Percentiles rank a stretch among this genome's conserved stretches.
Conservation (phyloP, 2,329 filamentous ascomycete genomes). For the Cadophora sp. region DNA sequence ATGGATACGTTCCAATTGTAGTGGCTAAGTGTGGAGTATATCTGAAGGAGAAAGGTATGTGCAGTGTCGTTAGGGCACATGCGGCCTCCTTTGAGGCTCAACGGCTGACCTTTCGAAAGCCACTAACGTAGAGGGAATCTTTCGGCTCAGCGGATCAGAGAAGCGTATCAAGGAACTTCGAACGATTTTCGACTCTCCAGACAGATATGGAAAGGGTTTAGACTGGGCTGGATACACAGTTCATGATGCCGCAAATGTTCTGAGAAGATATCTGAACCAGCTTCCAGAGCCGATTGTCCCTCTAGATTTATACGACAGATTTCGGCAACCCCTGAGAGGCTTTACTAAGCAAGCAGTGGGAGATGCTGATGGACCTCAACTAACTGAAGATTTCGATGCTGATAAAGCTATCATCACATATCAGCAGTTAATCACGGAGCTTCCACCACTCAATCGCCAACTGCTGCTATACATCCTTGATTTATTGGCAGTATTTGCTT, state of each 20-base stretch:
- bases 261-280: slow-evolving; percentile 94
- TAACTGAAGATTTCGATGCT: slow-evolving; percentile 76
- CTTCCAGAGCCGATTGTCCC: slow-evolving; percentile 97
- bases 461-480: slow-evolving; percentile 95
- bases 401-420: slow-evolving; percentile 80
- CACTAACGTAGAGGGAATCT: slow-evolving; percentile 94
- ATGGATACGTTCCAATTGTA: slow-evolving; percentile 97
- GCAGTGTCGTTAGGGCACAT: slow-evolving; percentile 42
- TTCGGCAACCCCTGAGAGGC: slow-evolving; percentile 78
- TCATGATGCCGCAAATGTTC: slow-evolving; percentile 95
- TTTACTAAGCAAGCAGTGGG: slow-evolving; percentile 74
- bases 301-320: slow-evolving; percentile 88
- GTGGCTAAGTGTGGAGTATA: slow-evolving; percentile 98
- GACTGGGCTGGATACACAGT: slow-evolving; percentile 98
- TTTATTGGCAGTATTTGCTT: slow-evolving; percentile 93
- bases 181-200: slow-evolving; percentile 89
- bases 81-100: not conserved
- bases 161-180: slow-evolving; percentile 98
- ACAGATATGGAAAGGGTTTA: slow-evolving; percentile 93
- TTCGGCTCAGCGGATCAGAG: slow-evolving; percentile 92
- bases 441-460: slow-evolving; percentile 92
- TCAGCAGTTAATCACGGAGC: slow-evolving; percentile 88
- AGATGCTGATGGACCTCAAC: slow-evolving; percentile 71
- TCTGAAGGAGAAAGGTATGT: slow-evolving; percentile 93
- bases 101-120: slow-evolving; percentile 58